phyloP scores from a whole-genome alignment of 371 early-diverging fungal species.

The Mortierella sp. region DNA sequence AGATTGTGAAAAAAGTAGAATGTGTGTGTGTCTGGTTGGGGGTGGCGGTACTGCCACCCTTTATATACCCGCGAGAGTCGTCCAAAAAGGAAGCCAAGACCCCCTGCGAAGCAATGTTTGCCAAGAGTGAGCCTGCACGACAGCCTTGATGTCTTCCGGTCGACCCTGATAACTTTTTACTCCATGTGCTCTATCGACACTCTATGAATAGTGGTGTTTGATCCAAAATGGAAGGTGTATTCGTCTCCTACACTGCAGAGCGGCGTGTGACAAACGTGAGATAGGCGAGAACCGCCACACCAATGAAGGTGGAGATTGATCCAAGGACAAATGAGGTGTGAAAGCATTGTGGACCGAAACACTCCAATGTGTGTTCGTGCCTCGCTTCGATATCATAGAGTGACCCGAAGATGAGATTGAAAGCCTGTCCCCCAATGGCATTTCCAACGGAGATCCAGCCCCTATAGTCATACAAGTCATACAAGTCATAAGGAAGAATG shows the following conservation, averaged over 20 bases:
- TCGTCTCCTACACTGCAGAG: neutral
- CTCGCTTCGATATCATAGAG: constrained; percentile 49
- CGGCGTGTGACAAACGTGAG: neutral
- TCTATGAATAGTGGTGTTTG: too few species aligned
- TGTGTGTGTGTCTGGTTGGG: too few species aligned
- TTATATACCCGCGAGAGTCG: too few species aligned
- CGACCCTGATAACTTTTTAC: too few species aligned
- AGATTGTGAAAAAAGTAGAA: too few species aligned
- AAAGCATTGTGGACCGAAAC: constrained; percentile 46
- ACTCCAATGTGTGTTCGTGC: constrained; percentile 45
- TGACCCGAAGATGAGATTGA: constrained; percentile 54
- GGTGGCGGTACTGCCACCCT: too few species aligned
- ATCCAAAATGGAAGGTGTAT: neutral
- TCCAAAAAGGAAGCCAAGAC: too few species aligned
- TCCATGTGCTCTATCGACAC: too few species aligned
- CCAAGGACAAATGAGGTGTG: constrained; percentile 44
- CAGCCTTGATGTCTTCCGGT: too few species aligned
- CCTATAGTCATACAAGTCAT: constrained; percentile 17
- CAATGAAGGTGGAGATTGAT: constrained; percentile 23
- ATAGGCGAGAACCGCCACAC: constrained; percentile 13
- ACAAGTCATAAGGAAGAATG: neutral
- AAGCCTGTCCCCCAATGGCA: constrained; percentile 55
- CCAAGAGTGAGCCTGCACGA: too few species aligned
- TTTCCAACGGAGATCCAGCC: constrained; percentile 55
- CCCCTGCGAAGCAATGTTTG: too few species aligned